Base-by-base conservation (phyloP, 2,329 filamentous ascomycete species). In the Ceratocystis harringtonii region DNA sequence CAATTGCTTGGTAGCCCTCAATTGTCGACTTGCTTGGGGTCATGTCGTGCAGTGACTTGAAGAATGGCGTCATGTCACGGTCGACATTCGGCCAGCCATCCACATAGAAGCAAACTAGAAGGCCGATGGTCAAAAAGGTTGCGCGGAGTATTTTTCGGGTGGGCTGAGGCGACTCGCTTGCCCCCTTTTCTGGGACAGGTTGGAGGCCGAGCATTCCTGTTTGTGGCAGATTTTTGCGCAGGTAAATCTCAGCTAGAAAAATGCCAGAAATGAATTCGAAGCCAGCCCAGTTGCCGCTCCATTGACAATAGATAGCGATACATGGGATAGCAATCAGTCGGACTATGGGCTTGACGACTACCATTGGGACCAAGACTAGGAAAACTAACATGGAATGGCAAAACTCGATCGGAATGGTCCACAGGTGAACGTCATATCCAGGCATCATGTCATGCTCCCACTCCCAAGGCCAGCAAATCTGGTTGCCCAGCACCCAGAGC, bases 371-470 rank as follows among this genome's bases (percentile, higher is more conserved):
- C 25, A 83, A 72, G 12, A 77, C 75, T 6, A 84, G 72, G 71
- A 84, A 85, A 8, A 85, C 76, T 66, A 81, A 76, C 71, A 85
- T 78, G 1, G 81, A 83, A 71, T 79, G 81, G 67, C 80, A 76
- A 70, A 82, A 84, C 71, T 85, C 83, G 60, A 84, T 78, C 2
- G 83, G 82, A 55, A 85, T 84, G 4, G 83, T 85, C 83, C 83
- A 85, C 28, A 85, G 72, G 68, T 85, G 83, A 30, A 81, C 76
- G 69, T 84, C 81, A 69, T 84, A 82, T 5, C 45, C 62, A 25
- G 63, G 63, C n/a, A 65, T 28, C 63, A 62, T 67, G 50, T 67
- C 63, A 25, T 64, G 65, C 6, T 64, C 32, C 66, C 66, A 67
- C 43, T 66, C 68, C 68, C 68, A 70, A 67, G 62, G 71, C 68